Base-by-base conservation (phyloP, 1,284 basidiomycete species). In the Papiliotrema flavescens region DNA sequence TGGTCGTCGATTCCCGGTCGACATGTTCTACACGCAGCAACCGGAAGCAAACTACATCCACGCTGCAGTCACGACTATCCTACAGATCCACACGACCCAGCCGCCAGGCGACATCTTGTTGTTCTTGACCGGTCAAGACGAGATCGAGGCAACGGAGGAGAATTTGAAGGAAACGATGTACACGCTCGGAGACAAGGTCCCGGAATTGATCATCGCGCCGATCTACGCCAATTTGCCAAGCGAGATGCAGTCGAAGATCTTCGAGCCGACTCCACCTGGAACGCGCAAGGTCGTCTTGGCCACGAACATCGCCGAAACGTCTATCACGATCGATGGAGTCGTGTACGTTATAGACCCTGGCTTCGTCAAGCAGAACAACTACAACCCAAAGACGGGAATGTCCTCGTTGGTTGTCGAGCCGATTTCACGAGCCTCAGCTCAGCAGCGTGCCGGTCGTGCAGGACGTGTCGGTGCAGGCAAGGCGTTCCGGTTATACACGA, bases 161-260 rank as follows among this genome's bases (percentile, higher is more conserved):
- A 97, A 91, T 70, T 78, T 99, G 44, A 87, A 90, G 71, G 95
- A 98, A 78, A 98, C 96, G 0, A 88, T 92, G 40, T 85, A 91
- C 28, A 89, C 95, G 0, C 79, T 98, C 0, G 95, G 95, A 20
- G 96, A 97, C 79, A 97, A 97, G 78, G 89, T 98, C 41, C 84
- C 86, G 8, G 96, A 98, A 70, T 82, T 98, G 51, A 87, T 98
- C 54, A 84, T 98, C 50, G 97, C 93, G 70, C 96, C 96, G 0
- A 98, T 98, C 63, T 98, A 99, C 71, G 94, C 96, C 59, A 98
- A 97, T 72, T 78, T 99, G 34, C 96, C 96, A 1, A 94, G 89
- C 63, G 96, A 99, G 60, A 93, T 98, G 93, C 96, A 99, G 75
- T 89, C 93, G 35, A 97, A 97, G 79, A 98, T 98, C 60, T 99